These are phyloP conservation scores for Nitzschia sp. DNA, from an alignment of 108 stramenopile genomes.

Conservation along the genomic window DNA sequence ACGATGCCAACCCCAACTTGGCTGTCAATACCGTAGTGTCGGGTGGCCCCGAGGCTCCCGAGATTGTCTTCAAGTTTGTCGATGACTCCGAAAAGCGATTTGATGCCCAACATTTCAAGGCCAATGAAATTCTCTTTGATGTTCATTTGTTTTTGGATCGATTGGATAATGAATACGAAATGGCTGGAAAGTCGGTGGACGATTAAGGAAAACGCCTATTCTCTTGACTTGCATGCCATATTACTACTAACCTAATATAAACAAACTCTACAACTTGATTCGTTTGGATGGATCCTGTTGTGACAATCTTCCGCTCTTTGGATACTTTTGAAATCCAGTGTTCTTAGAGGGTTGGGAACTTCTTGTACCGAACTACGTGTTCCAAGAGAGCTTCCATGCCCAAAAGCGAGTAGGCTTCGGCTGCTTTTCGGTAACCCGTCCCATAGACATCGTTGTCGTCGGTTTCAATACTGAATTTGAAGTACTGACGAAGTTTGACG, in stretches of 20 bases:
- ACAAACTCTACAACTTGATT: too few species aligned
- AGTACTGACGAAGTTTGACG: slow-evolving; percentile 61
- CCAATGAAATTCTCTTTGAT: slow-evolving; percentile 65
- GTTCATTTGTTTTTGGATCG: slow-evolving; percentile 39
- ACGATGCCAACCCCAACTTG: slow-evolving; percentile 62
- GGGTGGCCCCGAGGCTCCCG: slow-evolving; percentile 51
- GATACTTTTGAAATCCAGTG: too few species aligned
- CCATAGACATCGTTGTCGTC: slow-evolving; percentile 59
- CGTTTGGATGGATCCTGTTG: too few species aligned
- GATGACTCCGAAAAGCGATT: slow-evolving; percentile 63
- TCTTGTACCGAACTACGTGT: slow-evolving; percentile 57
- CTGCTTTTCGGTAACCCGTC: slow-evolving; percentile 52
- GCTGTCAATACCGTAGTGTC: slow-evolving; percentile 52
- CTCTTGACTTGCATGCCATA: too few species aligned
- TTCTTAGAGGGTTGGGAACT: slow-evolving; percentile 38
- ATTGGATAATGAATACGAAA: slow-evolving; percentile 57
- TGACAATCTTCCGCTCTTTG: too few species aligned
- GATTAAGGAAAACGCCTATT: too few species aligned
- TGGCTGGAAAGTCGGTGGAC: slow-evolving; percentile 42
- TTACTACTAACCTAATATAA: too few species aligned
- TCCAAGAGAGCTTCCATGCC: slow-evolving; percentile 62
- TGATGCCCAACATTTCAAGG: slow-evolving; percentile 49
- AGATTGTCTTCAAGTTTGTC: slow-evolving; percentile 61
- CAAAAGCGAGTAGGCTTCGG: slow-evolving; percentile 53
- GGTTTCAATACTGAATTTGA: slow-evolving; percentile 66